Base-by-base conservation (phyloP, 495 filamentous ascomycete genomes). In the Aspergillus homomorphus region DNA sequence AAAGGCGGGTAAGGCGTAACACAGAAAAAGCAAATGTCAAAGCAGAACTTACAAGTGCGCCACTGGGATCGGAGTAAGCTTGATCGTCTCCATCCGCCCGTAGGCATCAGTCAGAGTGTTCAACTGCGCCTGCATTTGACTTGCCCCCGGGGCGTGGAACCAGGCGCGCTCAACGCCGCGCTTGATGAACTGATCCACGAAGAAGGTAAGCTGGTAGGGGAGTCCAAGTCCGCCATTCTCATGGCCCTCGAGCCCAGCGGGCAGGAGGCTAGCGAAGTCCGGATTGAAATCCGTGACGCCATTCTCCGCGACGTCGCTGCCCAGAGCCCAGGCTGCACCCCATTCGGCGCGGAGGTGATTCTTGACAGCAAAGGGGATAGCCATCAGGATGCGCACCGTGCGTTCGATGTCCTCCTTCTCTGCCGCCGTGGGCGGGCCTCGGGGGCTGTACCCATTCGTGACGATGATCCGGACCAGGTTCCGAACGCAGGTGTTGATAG, bases 311-410 rank as follows among this genome's bases (percentile, higher is more conserved):
- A 85, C 54, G 44, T 75, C 75, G 1, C 73, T 71, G 6, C 77
- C 79, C 9, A 68, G 43, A 1, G 66, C 71, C 69, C 67, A 76
- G 0, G 84, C 81, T 0, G 82, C 79, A 21, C 86, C 84, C 86
- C 86, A 91, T 67, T 89, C 87, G 0, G 86, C 86, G 46, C 88
- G 82, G 0, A 91, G 74, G 69, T 90, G 86, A 64, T 89, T 88
- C 65, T 90, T 91, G 21, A 89, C 79, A 0, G 88, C 85, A 60
- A 85, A 90, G n/a, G 88, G 80, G 18, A 91, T 83, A 2, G 87
- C 88, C 60, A 90, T 78, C 19, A 90, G 75, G 52, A 87, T 79
- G 22, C 83, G 75, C 1, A 87, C 68, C 0, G 78, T 77, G 53
- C 78, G 74, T 63, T 87, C 84, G 16, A 85, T 85, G 51, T 88